phyloP scores from a whole-genome alignment of 2,329 filamentous ascomycete genomes.

The Penicillium sp. region DNA sequence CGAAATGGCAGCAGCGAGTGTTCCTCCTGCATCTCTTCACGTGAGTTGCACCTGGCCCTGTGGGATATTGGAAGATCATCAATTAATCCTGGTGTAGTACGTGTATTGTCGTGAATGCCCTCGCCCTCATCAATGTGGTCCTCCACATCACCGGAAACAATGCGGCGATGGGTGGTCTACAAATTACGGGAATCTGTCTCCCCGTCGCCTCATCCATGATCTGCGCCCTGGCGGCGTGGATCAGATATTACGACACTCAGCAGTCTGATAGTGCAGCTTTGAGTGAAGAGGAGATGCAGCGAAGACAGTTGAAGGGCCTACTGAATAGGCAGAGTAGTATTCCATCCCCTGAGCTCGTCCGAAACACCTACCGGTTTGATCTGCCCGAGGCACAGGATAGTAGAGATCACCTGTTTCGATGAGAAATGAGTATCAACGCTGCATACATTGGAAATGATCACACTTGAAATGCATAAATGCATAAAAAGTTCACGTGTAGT shows the following conservation, averaged over 20 bases:
- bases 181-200: slow-evolving; percentile 30
- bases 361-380: slow-evolving; percentile 33
- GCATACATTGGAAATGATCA: background rate
- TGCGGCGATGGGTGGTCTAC: slow-evolving; percentile 30
- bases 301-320: slow-evolving; percentile 41
- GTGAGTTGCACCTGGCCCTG: background rate
- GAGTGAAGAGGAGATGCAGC: slow-evolving; percentile 43
- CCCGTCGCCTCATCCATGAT: slow-evolving; percentile 30
- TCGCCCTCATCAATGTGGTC: slow-evolving; percentile 37
- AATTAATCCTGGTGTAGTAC: slow-evolving; percentile 9
- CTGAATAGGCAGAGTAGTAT: slow-evolving; percentile 33
- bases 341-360: slow-evolving; percentile 26
- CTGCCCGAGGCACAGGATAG: slow-evolving; percentile 14
- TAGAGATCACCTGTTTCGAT: background rate
- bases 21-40: slow-evolving; percentile 1
- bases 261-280: slow-evolving; percentile 19
- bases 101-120: slow-evolving; percentile 23
- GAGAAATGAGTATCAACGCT: background rate
- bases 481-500: background rate
- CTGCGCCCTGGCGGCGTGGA: slow-evolving; percentile 30
- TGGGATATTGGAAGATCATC: background rate
- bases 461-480: background rate
- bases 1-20: background rate
- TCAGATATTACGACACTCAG: slow-evolving; percentile 25
- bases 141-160: slow-evolving; percentile 35